Percentiles rank a stretch among this genome's conserved stretches.
phyloP scores from a whole-genome alignment of 140 eudicot species.

The Cichorium intybus region DNA sequence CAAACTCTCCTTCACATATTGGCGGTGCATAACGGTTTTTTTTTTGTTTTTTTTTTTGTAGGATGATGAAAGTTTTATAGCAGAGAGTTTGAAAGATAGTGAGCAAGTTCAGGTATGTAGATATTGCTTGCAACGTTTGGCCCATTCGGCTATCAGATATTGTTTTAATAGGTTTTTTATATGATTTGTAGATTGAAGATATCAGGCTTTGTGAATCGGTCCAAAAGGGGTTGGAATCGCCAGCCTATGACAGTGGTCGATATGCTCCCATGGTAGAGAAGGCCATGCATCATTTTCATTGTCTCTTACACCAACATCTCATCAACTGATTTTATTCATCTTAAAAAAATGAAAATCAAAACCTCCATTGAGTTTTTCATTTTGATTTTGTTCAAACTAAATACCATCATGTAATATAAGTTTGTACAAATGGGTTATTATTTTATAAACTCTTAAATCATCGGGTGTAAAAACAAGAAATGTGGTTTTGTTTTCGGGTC shows the following conservation, averaged over 20 bases:
- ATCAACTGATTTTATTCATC: constrained; percentile 13
- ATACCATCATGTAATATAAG: neutral
- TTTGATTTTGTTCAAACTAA: neutral
- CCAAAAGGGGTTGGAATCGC: constrained; percentile 85
- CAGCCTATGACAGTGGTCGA: constrained; percentile 64
- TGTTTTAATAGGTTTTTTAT: neutral
- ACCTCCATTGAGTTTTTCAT: neutral
- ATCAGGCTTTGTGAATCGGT: constrained; percentile 64
- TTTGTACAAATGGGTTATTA: neutral
- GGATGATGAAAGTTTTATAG: constrained; percentile 61
- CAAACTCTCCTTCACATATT: neutral
- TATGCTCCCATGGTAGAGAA: constrained; percentile 73
- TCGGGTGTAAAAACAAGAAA: constrained; percentile 62
- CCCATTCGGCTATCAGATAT: neutral
- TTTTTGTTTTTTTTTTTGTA: constrained; percentile 12
- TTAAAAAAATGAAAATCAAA: neutral
- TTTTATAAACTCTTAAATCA: too few species aligned
- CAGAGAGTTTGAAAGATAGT: constrained; percentile 66
- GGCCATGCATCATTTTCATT: constrained; percentile 94
- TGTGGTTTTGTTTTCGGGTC: constrained; percentile 60
- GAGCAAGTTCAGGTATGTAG: constrained; percentile 74
- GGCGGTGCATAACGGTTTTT: neutral
- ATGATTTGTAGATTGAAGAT: constrained; percentile 69
- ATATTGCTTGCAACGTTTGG: neutral
- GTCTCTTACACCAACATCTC: constrained; percentile 56